Evolutionary conservation across 371 early-diverging fungal genomes (phyloP).

Genomic region (Dipsacomyces acuminosporus): DNA sequence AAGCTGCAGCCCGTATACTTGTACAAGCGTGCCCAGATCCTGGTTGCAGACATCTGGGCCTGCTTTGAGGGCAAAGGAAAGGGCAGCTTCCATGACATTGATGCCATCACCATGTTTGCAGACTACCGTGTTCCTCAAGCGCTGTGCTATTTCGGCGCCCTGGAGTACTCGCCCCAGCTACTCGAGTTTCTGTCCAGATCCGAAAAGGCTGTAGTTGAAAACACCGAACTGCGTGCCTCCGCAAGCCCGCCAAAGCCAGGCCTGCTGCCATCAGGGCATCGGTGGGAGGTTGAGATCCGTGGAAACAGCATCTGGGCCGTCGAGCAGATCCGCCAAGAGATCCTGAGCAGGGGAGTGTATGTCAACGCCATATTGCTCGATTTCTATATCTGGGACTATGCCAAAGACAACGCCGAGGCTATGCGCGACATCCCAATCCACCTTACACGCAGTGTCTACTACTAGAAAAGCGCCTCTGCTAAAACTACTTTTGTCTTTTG

Average conservation of each 20-base stretch:
- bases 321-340: constrained; percentile 59
- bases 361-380: constrained; percentile 81
- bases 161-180: constrained; percentile 63
- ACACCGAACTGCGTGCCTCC: constrained; percentile 2
- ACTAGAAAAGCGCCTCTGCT: too few relatives aligned
- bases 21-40: constrained; percentile 83
- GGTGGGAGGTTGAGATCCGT: constrained; percentile 77
- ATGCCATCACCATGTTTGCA: constrained; percentile 87
- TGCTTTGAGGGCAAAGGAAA: constrained; percentile 69
- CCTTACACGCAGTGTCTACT: constrained; percentile 69
- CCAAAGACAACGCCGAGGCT: constrained; percentile 58
- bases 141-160: constrained; percentile 64
- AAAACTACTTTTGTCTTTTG: neutral
- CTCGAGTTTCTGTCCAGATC: constrained; percentile 41
- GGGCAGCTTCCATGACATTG: constrained; percentile 74
- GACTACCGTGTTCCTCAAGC: constrained; percentile 77
- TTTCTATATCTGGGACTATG: constrained; percentile 86
- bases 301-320: constrained; percentile 84
- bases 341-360: constrained; percentile 42
- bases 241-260: constrained; percentile 19
- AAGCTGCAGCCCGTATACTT: constrained; percentile 60
- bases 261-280: constrained; percentile 56
- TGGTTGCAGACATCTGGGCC: constrained; percentile 88
- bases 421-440: constrained; percentile 72
- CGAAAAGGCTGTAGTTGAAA: constrained; percentile 1